phyloP scores from a whole-genome alignment of 371 early-diverging fungal species.

The Amoeboaphelidium protococcarum region DNA sequence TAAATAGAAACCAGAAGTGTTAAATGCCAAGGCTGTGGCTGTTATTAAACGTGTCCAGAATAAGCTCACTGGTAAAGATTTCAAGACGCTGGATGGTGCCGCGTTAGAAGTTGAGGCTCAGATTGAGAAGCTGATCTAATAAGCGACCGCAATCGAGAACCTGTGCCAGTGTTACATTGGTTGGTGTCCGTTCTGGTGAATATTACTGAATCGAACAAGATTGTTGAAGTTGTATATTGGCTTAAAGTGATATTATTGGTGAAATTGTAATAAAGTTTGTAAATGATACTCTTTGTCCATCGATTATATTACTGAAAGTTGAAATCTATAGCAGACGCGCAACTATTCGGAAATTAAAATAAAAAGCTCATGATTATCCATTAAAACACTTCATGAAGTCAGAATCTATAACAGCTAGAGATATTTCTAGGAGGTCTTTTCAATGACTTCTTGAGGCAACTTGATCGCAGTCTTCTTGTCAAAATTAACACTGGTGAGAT shows the following conservation, averaged over 20 bases:
- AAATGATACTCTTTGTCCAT: no score
- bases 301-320: no score
- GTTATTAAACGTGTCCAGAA: slow-evolving; percentile 37
- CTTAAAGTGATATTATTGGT: neutral
- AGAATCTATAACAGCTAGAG: slow-evolving; percentile 26
- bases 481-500: slow-evolving; percentile 57
- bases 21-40: slow-evolving; percentile 25
- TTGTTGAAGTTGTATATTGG: neutral
- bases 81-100: slow-evolving; percentile 49
- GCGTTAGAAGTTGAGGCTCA: slow-evolving; percentile 58
- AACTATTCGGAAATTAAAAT: no score
- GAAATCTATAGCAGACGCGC: no score
- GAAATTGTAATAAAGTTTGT: no score
- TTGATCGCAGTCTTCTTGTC: slow-evolving; percentile 59
- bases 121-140: slow-evolving; percentile 72
- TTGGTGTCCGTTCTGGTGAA: slow-evolving; percentile 36
- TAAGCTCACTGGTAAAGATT: slow-evolving; percentile 69
- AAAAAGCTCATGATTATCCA: no score
- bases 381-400: neutral
- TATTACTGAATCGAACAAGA: neutral
- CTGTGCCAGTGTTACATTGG: slow-evolving; percentile 86
- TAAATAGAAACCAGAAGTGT: slow-evolving; percentile 22
- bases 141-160: slow-evolving; percentile 80
- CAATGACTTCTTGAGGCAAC: slow-evolving; percentile 52
- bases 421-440: slow-evolving; percentile 63